Conservation (phyloP, 1,139 yeast genomes). For the Debaryomyces sp. region DNA sequence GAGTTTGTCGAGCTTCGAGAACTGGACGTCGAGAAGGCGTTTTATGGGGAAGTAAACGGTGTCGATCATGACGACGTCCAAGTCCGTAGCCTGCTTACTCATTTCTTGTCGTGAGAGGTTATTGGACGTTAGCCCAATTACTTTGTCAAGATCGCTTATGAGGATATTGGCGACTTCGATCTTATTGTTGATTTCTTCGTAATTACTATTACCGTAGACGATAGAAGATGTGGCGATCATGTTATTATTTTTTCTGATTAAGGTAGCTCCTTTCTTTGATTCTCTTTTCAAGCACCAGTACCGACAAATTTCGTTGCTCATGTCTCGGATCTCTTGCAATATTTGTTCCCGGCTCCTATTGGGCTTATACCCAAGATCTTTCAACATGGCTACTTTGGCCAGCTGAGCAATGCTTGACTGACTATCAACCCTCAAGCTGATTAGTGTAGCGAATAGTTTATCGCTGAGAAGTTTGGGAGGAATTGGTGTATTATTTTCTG, state of each 20-base stretch:
- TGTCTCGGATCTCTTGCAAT: constrained; percentile 30
- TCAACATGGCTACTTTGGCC: constrained; percentile 24
- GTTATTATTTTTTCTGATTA: constrained; percentile 61
- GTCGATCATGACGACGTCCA: constrained; percentile 23
- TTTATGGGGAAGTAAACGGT: constrained; percentile 34
- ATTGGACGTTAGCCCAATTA: constrained; percentile 42
- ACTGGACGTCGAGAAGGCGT: constrained; percentile 7
- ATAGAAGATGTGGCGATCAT: constrained; percentile 36
- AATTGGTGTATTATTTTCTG: constrained; percentile 69
- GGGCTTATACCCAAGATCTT: constrained; percentile 22
- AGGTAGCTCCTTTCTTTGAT: constrained; percentile 70
- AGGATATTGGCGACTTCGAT: constrained; percentile 47
- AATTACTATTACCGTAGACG: constrained; percentile 45
- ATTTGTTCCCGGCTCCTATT: constrained; percentile 27
- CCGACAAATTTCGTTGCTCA: constrained; percentile 61
- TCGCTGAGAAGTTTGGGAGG: constrained; percentile 66
- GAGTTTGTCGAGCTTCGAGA: constrained; percentile 17
- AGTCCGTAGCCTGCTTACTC: constrained; percentile 14
- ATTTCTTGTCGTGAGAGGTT: constrained; percentile 29
- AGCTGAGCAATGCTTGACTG: constrained; percentile 20
- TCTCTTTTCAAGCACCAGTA: constrained; percentile 90
- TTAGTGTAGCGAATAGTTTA: constrained; percentile 38
- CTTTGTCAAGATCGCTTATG: constrained; percentile 49
- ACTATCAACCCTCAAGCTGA: constrained; percentile 31
- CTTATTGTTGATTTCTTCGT: constrained; percentile 47